Evolutionary conservation across 768 basidiomycete genomes (phyloP).

Genomic region (Terana coerulea): DNA sequence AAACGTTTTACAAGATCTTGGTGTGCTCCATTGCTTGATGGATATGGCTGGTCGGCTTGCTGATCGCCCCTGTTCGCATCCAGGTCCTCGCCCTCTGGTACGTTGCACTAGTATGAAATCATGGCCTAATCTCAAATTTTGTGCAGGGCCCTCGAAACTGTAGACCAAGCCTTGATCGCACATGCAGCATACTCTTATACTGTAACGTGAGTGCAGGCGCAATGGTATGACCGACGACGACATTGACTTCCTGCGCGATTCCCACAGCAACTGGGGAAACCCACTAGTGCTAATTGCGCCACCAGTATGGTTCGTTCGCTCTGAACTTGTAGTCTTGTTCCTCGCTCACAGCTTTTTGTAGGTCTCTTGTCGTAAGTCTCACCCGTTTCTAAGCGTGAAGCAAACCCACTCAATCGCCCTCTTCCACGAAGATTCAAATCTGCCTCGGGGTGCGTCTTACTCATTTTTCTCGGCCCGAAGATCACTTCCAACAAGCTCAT

Average conservation of each 20-base stretch:
- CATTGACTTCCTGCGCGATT: too few species aligned
- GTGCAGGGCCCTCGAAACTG: slow-evolving; percentile 41
- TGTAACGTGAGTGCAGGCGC: slow-evolving; percentile 39
- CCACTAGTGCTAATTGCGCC: slow-evolving; percentile 15
- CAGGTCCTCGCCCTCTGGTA: slow-evolving; percentile 35
- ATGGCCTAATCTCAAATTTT: too few species aligned
- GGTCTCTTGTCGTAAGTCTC: slow-evolving; percentile 21
- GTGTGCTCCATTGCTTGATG: slow-evolving; percentile 34
- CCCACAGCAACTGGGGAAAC: slow-evolving; percentile 23
- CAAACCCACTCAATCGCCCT: not conserved
- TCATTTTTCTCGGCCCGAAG: slow-evolving; percentile 4
- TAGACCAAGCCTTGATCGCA: slow-evolving; percentile 49
- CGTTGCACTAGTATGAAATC: slow-evolving; percentile 1
- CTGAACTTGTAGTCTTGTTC: not conserved
- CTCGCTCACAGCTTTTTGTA: not conserved
- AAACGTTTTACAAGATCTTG: slow-evolving; percentile 42
- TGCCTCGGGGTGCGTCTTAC: slow-evolving; percentile 21
- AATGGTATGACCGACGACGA: too few species aligned
- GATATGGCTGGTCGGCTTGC: not conserved
- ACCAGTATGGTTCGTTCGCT: slow-evolving; percentile 20
- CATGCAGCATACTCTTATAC: slow-evolving; percentile 53
- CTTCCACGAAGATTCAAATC: slow-evolving; percentile 22
- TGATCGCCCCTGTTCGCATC: not conserved
- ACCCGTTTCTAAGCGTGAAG: not conserved
- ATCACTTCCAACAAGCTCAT: slow-evolving; percentile 1